These are phyloP conservation scores for Lactarius sanguifluus DNA, from an alignment of 768 basidiomycete genomes.

Conservation along the genomic window DNA sequence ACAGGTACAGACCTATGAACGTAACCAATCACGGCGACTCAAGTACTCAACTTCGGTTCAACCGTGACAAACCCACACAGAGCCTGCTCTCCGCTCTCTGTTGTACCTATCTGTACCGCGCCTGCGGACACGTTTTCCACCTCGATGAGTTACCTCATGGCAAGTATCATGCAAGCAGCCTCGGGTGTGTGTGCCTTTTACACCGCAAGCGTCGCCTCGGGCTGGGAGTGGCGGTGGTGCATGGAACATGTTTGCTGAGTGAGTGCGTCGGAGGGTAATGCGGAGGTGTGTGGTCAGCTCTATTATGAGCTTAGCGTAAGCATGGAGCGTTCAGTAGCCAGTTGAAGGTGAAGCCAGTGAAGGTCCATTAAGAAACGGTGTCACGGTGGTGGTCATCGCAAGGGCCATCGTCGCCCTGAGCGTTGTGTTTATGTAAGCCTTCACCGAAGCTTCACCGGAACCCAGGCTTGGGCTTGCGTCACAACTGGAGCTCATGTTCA, in stretches of 20 bases:
- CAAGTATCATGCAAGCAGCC: constrained; percentile 80
- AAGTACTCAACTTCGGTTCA: constrained; percentile 31
- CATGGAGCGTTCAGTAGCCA: too few species aligned
- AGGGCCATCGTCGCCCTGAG: too few species aligned
- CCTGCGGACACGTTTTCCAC: constrained; percentile 78
- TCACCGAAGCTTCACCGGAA: too few species aligned
- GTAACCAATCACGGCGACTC: background rate
- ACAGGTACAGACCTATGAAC: background rate
- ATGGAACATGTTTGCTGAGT: constrained; percentile 36
- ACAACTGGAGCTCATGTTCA: too few species aligned
- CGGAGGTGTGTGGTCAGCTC: constrained; percentile 71
- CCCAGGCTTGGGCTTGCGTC: too few species aligned
- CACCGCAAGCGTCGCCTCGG: constrained; percentile 66
- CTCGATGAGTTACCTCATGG: constrained; percentile 85
- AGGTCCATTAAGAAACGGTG: too few species aligned
- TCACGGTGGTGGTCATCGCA: too few species aligned
- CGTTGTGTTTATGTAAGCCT: too few species aligned
- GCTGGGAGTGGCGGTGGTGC: too few species aligned
- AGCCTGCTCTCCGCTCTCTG: constrained; percentile 66
- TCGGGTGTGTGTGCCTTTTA: constrained; percentile 44
- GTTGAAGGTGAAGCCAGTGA: too few species aligned
- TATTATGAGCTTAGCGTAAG: background rate
- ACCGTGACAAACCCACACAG: constrained; percentile 59
- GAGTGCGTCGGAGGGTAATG: constrained; percentile 82
- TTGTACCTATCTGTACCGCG: constrained; percentile 61